A percentile compares a stretch with the other conserved stretches of the same genome.
phyloP scores from a whole-genome alignment of 2,329 filamentous ascomycete species.

The Moelleriella libera region DNA sequence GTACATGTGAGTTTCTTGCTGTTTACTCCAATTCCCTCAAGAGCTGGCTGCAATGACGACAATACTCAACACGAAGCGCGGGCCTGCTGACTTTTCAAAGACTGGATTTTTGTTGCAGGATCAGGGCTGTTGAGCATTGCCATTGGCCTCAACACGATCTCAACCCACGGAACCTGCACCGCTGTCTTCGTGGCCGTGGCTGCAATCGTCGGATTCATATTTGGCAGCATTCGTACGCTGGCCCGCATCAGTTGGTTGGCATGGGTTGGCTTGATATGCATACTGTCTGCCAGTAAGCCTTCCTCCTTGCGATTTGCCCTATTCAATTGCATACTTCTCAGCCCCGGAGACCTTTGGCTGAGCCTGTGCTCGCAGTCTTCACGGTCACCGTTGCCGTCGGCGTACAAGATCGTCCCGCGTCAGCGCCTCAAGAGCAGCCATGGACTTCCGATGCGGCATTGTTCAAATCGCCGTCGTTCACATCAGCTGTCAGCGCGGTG shows the following conservation, averaged over 20 bases:
- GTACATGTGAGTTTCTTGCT: slow-evolving; percentile 15
- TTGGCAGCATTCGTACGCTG: slow-evolving; percentile 14
- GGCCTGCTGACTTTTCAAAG: slow-evolving; percentile 2
- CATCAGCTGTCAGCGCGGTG: slow-evolving; percentile 14
- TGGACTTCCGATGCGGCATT: slow-evolving; percentile 16
- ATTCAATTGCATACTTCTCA: background rate
- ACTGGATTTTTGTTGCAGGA: slow-evolving; percentile 14
- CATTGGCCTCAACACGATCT: slow-evolving; percentile 21
- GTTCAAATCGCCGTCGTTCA: slow-evolving; percentile 14
- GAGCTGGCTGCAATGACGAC: background rate
- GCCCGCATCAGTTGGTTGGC: slow-evolving; percentile 13
- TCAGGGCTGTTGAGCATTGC: slow-evolving; percentile 24
- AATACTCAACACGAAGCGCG: background rate
- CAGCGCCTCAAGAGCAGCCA: slow-evolving; percentile 8
- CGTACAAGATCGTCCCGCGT: slow-evolving; percentile 7
- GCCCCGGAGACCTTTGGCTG: background rate
- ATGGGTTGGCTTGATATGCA: slow-evolving; percentile 10
- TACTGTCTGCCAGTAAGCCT: slow-evolving; percentile 9
- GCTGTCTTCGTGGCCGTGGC: slow-evolving; percentile 17
- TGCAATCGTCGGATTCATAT: slow-evolving; percentile 10
- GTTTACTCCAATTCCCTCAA: background rate
- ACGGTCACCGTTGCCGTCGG: slow-evolving; percentile 1
- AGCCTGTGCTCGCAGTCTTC: slow-evolving; percentile 1
- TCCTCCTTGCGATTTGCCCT: background rate
- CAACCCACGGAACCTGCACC: slow-evolving; percentile 11